Percentiles rank a stretch among this genome's conserved stretches.
These are phyloP conservation scores for Zoysia matrella DNA, from an alignment of 202 grass and related monocot species.

Conservation along the genomic window DNA sequence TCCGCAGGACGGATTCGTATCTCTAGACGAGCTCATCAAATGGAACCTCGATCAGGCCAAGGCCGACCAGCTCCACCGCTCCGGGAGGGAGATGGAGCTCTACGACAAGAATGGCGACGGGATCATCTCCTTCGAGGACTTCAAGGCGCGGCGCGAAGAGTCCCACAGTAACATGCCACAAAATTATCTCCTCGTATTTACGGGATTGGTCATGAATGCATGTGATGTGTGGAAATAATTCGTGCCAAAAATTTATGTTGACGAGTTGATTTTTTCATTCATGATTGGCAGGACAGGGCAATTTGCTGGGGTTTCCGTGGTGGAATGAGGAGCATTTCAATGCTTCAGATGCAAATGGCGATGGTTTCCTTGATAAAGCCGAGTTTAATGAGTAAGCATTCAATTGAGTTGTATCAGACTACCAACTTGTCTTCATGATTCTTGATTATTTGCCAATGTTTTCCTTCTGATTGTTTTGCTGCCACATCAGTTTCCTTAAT, in stretches of 20 bases:
- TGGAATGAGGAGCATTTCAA: constrained; percentile 61
- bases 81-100: constrained; percentile 76
- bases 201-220: neutral
- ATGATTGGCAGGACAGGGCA: constrained; percentile 48
- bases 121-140: constrained; percentile 64
- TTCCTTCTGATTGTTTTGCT: constrained; percentile 31
- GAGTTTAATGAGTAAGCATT: constrained; percentile 84
- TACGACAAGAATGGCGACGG: constrained; percentile 77
- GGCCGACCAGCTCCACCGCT: constrained; percentile 61
- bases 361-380: constrained; percentile 75
- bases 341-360: constrained; percentile 55
- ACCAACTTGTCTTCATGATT: constrained; percentile 14
- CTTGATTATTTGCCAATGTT: constrained; percentile 35
- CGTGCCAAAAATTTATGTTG: neutral
- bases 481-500: constrained; percentile 75
- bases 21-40: constrained; percentile 62
- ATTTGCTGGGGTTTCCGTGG: constrained; percentile 60
- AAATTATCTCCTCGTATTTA: constrained; percentile 1
- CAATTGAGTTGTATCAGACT: constrained; percentile 21
- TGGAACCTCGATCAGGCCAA: constrained; percentile 80
- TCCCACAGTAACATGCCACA: constrained; percentile 48
- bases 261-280: constrained; percentile 20
- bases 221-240: neutral
- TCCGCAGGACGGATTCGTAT: constrained; percentile 67
- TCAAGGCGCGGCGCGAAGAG: constrained; percentile 34